Percentiles rank a stretch among this genome's conserved stretches.
phyloP scores from a whole-genome alignment of 1,284 basidiomycete species.

The Puccinia coronata region DNA sequence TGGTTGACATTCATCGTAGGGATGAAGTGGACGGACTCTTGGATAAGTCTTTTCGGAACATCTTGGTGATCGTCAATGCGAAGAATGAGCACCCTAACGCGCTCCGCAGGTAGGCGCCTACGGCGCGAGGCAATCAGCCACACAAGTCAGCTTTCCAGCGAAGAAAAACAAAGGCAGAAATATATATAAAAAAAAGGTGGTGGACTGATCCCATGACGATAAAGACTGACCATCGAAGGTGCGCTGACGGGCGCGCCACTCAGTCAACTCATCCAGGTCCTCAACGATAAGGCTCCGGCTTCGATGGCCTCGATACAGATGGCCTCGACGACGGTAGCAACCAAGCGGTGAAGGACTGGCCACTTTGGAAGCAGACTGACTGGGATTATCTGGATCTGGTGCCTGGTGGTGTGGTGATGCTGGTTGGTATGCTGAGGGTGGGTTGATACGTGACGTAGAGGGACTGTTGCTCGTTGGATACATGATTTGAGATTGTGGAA shows the following conservation, averaged over 20 bases:
- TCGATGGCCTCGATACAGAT: conserved; percentile 40
- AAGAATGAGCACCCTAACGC: conserved; percentile 18
- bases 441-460: too few species aligned
- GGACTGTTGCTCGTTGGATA: too few species aligned
- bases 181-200: background rate
- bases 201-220: background rate
- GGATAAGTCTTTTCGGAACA: conserved; percentile 13
- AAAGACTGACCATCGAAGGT: conserved; percentile 23
- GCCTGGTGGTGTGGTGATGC: too few species aligned
- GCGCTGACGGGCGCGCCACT: conserved; percentile 37
- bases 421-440: too few species aligned
- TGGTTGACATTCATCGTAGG: background rate
- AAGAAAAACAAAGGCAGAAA: background rate
- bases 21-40: conserved; percentile 1
- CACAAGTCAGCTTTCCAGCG: background rate
- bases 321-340: background rate
- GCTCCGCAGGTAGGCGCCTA: conserved; percentile 38
- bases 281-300: conserved; percentile 25
- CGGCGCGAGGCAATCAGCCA: background rate
- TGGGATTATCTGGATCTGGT: background rate
- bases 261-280: conserved; percentile 31
- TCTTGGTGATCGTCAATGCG: conserved; percentile 29
- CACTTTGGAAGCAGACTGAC: background rate
- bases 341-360: background rate
- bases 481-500: too few species aligned